Evolutionary conservation across 2,329 filamentous ascomycete genomes (phyloP).

Genomic region (Aspergillus cejpii): DNA sequence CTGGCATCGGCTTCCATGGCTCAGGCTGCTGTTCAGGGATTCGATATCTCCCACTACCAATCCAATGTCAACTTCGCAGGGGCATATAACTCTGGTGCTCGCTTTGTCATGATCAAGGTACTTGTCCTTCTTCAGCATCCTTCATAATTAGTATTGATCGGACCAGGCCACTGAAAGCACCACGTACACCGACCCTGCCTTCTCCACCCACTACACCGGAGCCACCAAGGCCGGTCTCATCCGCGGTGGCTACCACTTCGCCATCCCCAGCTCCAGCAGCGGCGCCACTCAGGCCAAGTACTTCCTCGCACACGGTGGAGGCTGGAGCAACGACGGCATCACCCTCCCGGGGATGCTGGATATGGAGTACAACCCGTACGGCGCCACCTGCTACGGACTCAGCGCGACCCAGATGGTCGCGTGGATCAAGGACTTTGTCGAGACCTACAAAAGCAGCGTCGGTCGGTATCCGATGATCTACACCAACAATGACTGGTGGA

Average conservation of each 20-base stretch:
- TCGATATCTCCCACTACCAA: slow-evolving; percentile 31
- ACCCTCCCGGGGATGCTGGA: slow-evolving; percentile 55
- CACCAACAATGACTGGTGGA: slow-evolving; percentile 51
- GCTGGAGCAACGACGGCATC: slow-evolving; percentile 49
- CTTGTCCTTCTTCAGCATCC: neutral
- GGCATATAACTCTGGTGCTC: slow-evolving; percentile 25
- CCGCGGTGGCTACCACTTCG: slow-evolving; percentile 54
- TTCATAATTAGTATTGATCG: neutral
- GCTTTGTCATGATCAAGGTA: slow-evolving; percentile 34
- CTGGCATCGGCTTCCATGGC: slow-evolving; percentile 16
- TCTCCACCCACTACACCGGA: slow-evolving; percentile 46
- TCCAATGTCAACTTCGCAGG: slow-evolving; percentile 22
- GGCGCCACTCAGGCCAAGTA: slow-evolving; percentile 47
- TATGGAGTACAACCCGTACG: slow-evolving; percentile 43
- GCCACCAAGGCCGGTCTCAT: slow-evolving; percentile 49
- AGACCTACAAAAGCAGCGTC: slow-evolving; percentile 45
- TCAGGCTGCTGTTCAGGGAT: slow-evolving; percentile 25
- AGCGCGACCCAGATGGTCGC: slow-evolving; percentile 43
- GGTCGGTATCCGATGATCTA: slow-evolving; percentile 50
- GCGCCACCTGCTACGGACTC: slow-evolving; percentile 44
- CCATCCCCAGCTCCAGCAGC: slow-evolving; percentile 41
- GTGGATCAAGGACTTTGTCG: slow-evolving; percentile 51
- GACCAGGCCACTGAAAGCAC: slow-evolving; percentile 50
- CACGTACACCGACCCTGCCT: slow-evolving; percentile 41
- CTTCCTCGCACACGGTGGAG: slow-evolving; percentile 50